Evolutionary conservation across 1,284 basidiomycete species (phyloP).

Genomic region (Ceratobasidium theobromae): DNA sequence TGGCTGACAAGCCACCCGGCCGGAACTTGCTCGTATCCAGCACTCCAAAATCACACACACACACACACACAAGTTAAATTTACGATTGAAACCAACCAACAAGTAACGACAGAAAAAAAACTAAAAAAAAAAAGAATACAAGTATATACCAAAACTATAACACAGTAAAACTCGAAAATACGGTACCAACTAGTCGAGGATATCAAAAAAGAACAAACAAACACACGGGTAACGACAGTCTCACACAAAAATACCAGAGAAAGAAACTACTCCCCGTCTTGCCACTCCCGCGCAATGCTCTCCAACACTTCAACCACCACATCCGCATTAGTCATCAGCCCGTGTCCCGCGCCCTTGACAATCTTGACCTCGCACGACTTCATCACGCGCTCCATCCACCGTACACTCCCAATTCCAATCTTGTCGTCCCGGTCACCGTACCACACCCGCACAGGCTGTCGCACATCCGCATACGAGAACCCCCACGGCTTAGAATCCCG

Average conservation of each 20-base stretch:
- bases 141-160: slow-evolving; percentile 24
- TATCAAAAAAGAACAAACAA: not conserved
- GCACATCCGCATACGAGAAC: slow-evolving; percentile 60
- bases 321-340: slow-evolving; percentile 85
- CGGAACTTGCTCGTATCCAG: no score
- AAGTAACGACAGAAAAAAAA: slow-evolving; percentile 27
- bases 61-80: not conserved
- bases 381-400: slow-evolving; percentile 90
- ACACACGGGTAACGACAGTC: no score
- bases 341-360: slow-evolving; percentile 86
- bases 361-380: slow-evolving; percentile 77
- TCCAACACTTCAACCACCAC: slow-evolving; percentile 90
- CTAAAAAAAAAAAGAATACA: slow-evolving; percentile 19
- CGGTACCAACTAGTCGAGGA: not conserved
- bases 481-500: slow-evolving; percentile 43
- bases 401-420: slow-evolving; percentile 82
- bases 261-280: slow-evolving; percentile 23
- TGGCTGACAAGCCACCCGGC: no score
- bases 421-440: slow-evolving; percentile 92
- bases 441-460: slow-evolving; percentile 84
- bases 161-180: not conserved
- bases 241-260: no score
- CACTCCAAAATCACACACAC: not conserved
- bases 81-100: no score
- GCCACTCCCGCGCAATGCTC: slow-evolving; percentile 46